Conservation (phyloP, 169 alveolate genomes). For the Babesia microti region DNA sequence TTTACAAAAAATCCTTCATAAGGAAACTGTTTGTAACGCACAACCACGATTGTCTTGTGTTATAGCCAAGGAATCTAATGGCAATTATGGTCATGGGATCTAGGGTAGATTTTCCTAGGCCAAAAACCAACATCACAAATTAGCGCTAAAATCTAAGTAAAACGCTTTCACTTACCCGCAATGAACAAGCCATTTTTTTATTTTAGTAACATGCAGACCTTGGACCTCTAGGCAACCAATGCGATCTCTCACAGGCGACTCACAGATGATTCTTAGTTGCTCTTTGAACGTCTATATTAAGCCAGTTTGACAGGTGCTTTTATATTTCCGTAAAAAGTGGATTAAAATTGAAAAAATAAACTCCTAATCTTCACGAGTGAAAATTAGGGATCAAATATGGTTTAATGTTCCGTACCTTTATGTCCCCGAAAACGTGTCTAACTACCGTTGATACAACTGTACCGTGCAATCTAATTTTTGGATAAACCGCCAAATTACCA, state of each 20-base stretch:
- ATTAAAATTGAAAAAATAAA: not conserved
- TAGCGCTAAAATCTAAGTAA: too few species aligned
- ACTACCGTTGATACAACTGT: slow-evolving; percentile 66
- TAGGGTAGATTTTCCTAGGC: too few species aligned
- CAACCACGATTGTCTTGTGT: not conserved
- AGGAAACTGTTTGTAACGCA: not conserved
- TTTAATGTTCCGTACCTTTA: slow-evolving; percentile 54
- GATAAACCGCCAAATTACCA: slow-evolving; percentile 71
- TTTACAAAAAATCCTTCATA: slow-evolving; percentile 1
- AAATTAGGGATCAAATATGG: too few species aligned
- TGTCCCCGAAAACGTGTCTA: slow-evolving; percentile 67
- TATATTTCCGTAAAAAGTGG: not conserved
- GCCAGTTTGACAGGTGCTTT: too few species aligned
- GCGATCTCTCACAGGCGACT: slow-evolving; percentile 62
- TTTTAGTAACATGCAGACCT: slow-evolving; percentile 58
- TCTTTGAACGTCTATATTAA: slow-evolving; percentile 59
- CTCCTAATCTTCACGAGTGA: too few species aligned
- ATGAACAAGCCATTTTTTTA: slow-evolving; percentile 57
- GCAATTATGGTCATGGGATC: not conserved
- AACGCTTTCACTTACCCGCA: slow-evolving; percentile 38
- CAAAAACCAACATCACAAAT: too few species aligned
- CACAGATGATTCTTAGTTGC: slow-evolving; percentile 56
- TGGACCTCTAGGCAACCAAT: slow-evolving; percentile 62
- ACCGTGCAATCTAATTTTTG: slow-evolving; percentile 66
- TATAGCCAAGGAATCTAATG: not conserved